Evolutionary conservation across 108 stramenopile genomes (phyloP), one percentile per base, ranked within the genome.

Genomic region (Fistulifera solaris): DNA sequence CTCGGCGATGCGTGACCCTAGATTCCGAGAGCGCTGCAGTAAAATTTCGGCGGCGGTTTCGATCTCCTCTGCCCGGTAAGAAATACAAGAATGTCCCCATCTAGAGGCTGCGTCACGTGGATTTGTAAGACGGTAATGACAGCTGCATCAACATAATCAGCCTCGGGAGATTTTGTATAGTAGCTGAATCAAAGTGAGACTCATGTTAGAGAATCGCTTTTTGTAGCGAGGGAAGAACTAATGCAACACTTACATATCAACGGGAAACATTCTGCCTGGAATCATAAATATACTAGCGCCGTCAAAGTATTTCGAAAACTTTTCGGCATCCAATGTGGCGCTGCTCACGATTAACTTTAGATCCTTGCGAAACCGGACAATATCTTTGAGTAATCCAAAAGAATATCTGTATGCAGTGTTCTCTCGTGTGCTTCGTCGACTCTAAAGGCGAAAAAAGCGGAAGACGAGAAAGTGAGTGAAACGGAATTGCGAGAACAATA

Each of bases 1-100:
- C 61, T 99, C 99, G n/a, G 78, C 66, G 54, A 99, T 99, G 14
- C 93, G 78, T 16, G 83, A 78, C 14, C 99, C 99, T 10, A 94
- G 66, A 15, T 66, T 75, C 24, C 80, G 70, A 0, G 90, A 87
- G 18, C 97, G 77, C 56, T 88, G 71, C 2, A 76, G 72, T 15
- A 99, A 65, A 28, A 89, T 96, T 77, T 99, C 97, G 15, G 80
- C 76, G 6, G 94, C 94, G 1, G 94, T 90, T 63, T 99, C 99
- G 65, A 99, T 99, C 71, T 99, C 98, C 65, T 98, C 98, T 99
- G 97, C 39, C 99, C 99, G 0, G 97, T 98, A 0, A 98, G 62
- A 65, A 99, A 99, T 22, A 99, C 93, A 18, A 99, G 80, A 56
- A 98, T 85, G 67, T 98, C 99, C 12, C 99, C 99, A 41, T 94